Percentiles rank a stretch among this genome's conserved stretches.
Conservation (phyloP, 257 asterid genomes). For the Primulina eburnea region DNA sequence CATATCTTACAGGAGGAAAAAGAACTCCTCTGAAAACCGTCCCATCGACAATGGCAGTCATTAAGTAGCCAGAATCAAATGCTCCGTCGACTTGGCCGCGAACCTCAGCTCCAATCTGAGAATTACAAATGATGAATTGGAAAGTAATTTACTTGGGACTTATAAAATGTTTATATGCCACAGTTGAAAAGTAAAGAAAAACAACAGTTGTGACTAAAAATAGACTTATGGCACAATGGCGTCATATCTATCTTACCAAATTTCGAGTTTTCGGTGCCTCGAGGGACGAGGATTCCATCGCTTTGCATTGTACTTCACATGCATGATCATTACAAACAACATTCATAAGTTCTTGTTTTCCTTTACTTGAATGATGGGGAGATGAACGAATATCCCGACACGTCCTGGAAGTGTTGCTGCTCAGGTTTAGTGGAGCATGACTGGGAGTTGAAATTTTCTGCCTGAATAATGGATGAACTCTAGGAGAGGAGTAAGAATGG, state of each 20-base stretch:
- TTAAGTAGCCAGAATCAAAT: conserved; percentile 88
- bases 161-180: no score
- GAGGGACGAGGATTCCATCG: conserved; percentile 29
- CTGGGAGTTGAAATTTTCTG: conserved; percentile 31
- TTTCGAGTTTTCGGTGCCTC: conserved; percentile 42
- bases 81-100: conserved; percentile 86
- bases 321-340: conserved; percentile 26
- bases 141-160: background rate
- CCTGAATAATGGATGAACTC: conserved; percentile 42
- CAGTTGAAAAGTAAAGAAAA: no score
- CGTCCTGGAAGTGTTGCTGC: conserved; percentile 27
- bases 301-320: conserved; percentile 29
- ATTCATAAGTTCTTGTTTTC: conserved; percentile 26
- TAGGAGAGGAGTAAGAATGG: conserved; percentile 31
- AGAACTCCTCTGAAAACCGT: conserved; percentile 76
- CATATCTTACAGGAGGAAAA: conserved; percentile 68
- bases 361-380: conserved; percentile 36
- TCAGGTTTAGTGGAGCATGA: conserved; percentile 19
- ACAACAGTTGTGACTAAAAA: background rate
- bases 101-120: conserved; percentile 85
- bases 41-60: conserved; percentile 91
- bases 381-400: conserved; percentile 28
- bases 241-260: conserved; percentile 37
- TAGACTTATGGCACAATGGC: no score
- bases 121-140: background rate